A percentile compares a stretch with the other conserved stretches of the same genome.
phyloP scores from a whole-genome alignment of 179 eudicot genomes.

The Gypsophila paniculata region DNA sequence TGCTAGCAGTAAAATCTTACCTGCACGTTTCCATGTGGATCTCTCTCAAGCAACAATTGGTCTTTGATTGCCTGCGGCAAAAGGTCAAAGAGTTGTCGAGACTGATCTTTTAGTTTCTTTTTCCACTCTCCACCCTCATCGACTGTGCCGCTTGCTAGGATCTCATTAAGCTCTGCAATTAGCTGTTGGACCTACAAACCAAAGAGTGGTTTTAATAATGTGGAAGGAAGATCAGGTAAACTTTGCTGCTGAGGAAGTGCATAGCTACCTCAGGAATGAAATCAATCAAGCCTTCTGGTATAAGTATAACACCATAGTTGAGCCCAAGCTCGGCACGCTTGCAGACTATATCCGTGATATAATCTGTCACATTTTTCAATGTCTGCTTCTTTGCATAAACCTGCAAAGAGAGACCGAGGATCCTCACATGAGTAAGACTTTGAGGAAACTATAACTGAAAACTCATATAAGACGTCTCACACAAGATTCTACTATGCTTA shows the following conservation, averaged over 20 bases:
- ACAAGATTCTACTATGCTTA: background rate
- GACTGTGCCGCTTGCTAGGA: slow-evolving; percentile 69
- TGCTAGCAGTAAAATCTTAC: slow-evolving; percentile 24
- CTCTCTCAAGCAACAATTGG: slow-evolving; percentile 91
- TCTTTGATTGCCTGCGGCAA: slow-evolving; percentile 79
- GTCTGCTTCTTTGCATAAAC: slow-evolving; percentile 81
- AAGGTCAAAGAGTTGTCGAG: slow-evolving; percentile 61
- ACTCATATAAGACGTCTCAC: background rate
- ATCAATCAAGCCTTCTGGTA: slow-evolving; percentile 96
- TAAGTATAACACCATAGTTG: slow-evolving; percentile 85
- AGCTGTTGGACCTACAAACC: slow-evolving; percentile 80
- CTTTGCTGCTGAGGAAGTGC: background rate
- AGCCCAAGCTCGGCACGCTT: slow-evolving; percentile 79
- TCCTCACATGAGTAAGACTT: background rate
- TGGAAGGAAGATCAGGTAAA: background rate
- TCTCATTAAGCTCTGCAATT: slow-evolving; percentile 87
- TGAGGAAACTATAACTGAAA: background rate
- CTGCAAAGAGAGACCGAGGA: slow-evolving; percentile 35
- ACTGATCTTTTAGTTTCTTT: slow-evolving; percentile 60
- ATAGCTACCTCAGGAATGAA: slow-evolving; percentile 82
- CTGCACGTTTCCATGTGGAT: slow-evolving; percentile 98
- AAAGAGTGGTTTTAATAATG: background rate
- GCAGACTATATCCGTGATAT: slow-evolving; percentile 80
- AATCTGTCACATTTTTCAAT: slow-evolving; percentile 78
- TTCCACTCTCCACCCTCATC: slow-evolving; percentile 87